These are phyloP conservation scores for Tricholoma saponaceum DNA, from an alignment of 768 basidiomycete genomes.

Conservation along the genomic window DNA sequence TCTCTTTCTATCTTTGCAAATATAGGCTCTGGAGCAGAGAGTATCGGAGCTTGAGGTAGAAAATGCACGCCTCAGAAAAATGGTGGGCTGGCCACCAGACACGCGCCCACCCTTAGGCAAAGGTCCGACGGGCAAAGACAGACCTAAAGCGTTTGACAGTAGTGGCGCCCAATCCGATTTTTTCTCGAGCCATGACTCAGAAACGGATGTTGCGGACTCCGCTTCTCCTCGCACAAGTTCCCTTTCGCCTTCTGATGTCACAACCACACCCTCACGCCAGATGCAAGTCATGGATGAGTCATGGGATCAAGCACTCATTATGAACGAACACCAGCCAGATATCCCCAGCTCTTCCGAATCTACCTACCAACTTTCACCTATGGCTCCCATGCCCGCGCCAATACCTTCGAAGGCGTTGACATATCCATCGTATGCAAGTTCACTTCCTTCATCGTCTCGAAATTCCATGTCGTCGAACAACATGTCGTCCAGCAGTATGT, in stretches of 20 bases:
- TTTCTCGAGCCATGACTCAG: conserved; percentile 39
- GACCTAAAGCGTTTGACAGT: conserved; percentile 50
- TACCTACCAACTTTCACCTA: conserved; percentile 42
- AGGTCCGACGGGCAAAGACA: conserved; percentile 87
- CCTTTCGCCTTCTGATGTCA: conserved; percentile 54
- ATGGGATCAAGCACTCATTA: conserved; percentile 57
- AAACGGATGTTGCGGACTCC: conserved; percentile 34
- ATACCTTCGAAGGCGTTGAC: conserved; percentile 43
- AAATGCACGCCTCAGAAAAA: conserved; percentile 68
- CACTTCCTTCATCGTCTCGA: conserved; percentile 40
- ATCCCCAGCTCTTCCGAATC: conserved; percentile 35
- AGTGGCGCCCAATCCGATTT: conserved; percentile 23
- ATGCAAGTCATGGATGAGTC: conserved; percentile 41
- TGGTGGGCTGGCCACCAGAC: conserved; percentile 71
- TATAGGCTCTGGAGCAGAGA: conserved; percentile 74
- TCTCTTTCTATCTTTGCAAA: conserved; percentile 25
- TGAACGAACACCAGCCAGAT: conserved; percentile 41
- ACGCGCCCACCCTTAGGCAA: conserved; percentile 70
- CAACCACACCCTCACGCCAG: conserved; percentile 44
- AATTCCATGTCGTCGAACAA: conserved; percentile 28
- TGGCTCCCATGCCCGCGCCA: conserved; percentile 32
- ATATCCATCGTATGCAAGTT: conserved; percentile 38
- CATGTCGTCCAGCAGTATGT: conserved; percentile 26
- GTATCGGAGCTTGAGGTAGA: conserved; percentile 83
- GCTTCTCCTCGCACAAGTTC: conserved; percentile 56